Conservation (phyloP, 331 rosid species). For the Malus hybrid region DNA sequence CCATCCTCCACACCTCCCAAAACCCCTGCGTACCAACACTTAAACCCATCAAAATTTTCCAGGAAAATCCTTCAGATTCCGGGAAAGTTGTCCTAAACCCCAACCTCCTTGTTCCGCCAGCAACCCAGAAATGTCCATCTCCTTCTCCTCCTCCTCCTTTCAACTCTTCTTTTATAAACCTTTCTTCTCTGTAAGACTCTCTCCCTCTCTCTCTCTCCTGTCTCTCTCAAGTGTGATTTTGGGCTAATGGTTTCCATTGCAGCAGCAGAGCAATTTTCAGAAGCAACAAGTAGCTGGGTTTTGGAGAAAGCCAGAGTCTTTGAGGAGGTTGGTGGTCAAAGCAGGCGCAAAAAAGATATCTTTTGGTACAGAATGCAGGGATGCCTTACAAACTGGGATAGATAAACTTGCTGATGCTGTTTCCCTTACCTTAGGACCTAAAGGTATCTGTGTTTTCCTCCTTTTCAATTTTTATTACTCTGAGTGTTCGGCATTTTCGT, state of each 20-base stretch:
- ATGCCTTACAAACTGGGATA: conserved; percentile 59
- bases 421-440: conserved; percentile 86
- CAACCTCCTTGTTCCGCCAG: not conserved
- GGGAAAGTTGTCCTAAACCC: not conserved
- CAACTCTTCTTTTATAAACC: conserved; percentile 17
- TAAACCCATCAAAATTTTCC: not conserved
- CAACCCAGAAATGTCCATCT: conserved; percentile 14
- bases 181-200: conserved; percentile 30
- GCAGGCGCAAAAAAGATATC: conserved; percentile 74
- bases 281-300: conserved; percentile 27
- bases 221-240: not conserved
- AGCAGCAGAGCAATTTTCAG: conserved; percentile 45
- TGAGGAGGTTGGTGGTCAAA: conserved; percentile 26
- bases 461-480: not conserved
- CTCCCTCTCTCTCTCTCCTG: not conserved
- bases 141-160: conserved; percentile 1
- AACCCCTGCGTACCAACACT: not conserved
- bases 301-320: conserved; percentile 19
- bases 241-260: conserved; percentile 20
- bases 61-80: not conserved
- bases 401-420: conserved; percentile 97
- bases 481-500: not conserved
- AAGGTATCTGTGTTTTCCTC: conserved; percentile 36
- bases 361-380: conserved; percentile 65
- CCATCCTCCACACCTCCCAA: not conserved